phyloP scores from a whole-genome alignment of 176 grass and related monocot genomes.

The Musa acuminata region DNA sequence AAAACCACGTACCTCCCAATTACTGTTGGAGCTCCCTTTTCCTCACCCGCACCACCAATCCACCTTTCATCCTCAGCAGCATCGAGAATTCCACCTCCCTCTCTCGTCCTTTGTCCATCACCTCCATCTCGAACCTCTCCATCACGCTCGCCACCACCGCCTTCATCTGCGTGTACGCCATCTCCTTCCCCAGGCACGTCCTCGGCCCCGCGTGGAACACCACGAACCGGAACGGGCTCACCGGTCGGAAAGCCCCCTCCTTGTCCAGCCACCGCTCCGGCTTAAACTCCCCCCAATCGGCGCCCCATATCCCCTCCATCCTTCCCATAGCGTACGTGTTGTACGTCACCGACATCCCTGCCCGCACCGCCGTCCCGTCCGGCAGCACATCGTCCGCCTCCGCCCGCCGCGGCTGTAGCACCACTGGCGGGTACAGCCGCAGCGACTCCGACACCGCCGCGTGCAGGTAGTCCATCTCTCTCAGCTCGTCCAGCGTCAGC shows the following conservation, averaged over 20 bases:
- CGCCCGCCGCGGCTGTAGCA: not conserved
- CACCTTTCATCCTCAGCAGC: not conserved
- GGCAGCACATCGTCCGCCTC: not conserved
- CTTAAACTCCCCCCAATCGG: not conserved
- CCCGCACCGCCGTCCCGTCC: not conserved
- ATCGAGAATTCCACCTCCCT: not conserved
- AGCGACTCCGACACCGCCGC: not conserved
- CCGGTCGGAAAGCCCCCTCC: not conserved
- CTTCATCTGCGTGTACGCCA: slow-evolving; percentile 3
- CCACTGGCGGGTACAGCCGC: not conserved
- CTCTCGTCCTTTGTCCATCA: not conserved
- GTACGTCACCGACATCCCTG: not conserved
- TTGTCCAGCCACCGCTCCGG: not conserved
- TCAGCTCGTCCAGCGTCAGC: not conserved
- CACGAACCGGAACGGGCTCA: not conserved
- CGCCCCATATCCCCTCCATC: not conserved
- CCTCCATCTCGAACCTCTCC: not conserved
- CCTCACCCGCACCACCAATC: not conserved
- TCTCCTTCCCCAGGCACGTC: not conserved
- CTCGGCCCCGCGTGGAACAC: not conserved
- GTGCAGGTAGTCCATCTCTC: not conserved
- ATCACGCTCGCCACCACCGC: not conserved
- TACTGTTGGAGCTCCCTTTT: not conserved
- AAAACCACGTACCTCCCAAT: too few species aligned
- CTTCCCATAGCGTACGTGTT: not conserved